Evolutionary conservation across 805 yeast species (phyloP), one percentile per base, ranked within the genome.

Genomic region (Isabelozyma rhagii): DNA sequence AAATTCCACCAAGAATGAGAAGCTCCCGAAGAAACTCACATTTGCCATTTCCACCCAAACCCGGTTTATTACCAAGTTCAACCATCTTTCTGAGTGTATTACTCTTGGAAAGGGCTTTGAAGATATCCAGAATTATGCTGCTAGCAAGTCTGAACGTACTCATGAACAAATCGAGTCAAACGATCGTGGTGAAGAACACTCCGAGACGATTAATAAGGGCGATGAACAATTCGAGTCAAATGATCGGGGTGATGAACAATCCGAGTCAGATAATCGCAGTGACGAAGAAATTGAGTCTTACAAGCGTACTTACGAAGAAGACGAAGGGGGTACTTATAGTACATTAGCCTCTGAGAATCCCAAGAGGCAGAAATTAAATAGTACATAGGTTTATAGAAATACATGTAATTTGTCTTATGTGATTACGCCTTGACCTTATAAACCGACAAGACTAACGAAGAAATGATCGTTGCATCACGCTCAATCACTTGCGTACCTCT

Each of bases 1-100:
- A 4, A 54, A 58, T 21, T 54, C 61, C 7, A 28, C 40, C 3
- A 7, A 27, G 11, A 40, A 45, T 25, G 34, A 42, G 2, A 15
- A 14, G 13, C 44, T 51, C 3, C 58, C 62, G 2, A 42, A 51
- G 8, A 46, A 46, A 14, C 49, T 69, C 39, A 55, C 58, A 15
- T 54, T 70, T 13, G 34, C 45, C 14, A 46, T 69, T 13, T 40
- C 58, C 3, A 47, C 55, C 15, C 64, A 65, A 44, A 50, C 55
- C 10, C 49, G 71, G 40, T 69, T 69, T 44, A 63, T 61, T 8
- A 59, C 69, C 6, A 58, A 57, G 28, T 70, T 61, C 49, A 60
- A 62, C 41, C 51, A 53, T 18, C 45, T 68, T 28, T 54, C 60
- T 25, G 62, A 61, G 43, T 28, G 50, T 5, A 61, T 61, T 28